Evolutionary conservation across 495 filamentous ascomycete genomes (phyloP).

Genomic region (Penicillium parvum): DNA sequence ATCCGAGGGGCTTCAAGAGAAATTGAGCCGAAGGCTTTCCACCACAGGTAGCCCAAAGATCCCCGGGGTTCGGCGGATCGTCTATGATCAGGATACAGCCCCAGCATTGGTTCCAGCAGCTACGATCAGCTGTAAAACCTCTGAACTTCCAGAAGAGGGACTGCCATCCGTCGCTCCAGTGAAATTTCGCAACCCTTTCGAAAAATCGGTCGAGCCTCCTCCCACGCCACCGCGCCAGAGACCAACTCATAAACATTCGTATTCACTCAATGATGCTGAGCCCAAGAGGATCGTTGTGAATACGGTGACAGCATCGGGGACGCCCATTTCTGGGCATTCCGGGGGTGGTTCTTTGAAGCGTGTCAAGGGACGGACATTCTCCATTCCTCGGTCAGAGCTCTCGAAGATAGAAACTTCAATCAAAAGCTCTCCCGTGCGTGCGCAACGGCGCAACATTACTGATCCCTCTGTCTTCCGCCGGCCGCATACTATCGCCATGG

Average conservation of each 20-base stretch:
- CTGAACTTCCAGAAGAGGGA: constrained; percentile 1
- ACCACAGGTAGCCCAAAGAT: constrained; percentile 23
- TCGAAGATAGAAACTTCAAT: constrained; percentile 22
- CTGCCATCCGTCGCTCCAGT: constrained; percentile 18
- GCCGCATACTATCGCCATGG: constrained; percentile 23
- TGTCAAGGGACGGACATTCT: constrained; percentile 36
- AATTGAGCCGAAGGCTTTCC: constrained; percentile 30
- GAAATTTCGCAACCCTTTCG: constrained; percentile 37
- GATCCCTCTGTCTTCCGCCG: constrained; percentile 37
- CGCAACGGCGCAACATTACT: constrained; percentile 39
- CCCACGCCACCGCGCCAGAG: constrained; percentile 6
- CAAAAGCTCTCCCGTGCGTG: constrained; percentile 17
- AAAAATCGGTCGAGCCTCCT: background rate
- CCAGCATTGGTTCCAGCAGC: constrained; percentile 42
- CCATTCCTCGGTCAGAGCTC: constrained; percentile 25
- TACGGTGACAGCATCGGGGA: constrained; percentile 19
- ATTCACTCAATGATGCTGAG: constrained; percentile 24
- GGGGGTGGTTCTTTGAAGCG: constrained; percentile 29
- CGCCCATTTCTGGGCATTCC: constrained; percentile 17
- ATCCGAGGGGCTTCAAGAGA: constrained; percentile 32
- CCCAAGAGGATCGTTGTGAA: constrained; percentile 22
- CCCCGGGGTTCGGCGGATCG: constrained; percentile 24
- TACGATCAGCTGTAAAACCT: constrained; percentile 23
- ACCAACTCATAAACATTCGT: constrained; percentile 15
- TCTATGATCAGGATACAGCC: constrained; percentile 19